Evolutionary conservation across 768 basidiomycete species (phyloP).

Genomic region (Termitomyces sp.): DNA sequence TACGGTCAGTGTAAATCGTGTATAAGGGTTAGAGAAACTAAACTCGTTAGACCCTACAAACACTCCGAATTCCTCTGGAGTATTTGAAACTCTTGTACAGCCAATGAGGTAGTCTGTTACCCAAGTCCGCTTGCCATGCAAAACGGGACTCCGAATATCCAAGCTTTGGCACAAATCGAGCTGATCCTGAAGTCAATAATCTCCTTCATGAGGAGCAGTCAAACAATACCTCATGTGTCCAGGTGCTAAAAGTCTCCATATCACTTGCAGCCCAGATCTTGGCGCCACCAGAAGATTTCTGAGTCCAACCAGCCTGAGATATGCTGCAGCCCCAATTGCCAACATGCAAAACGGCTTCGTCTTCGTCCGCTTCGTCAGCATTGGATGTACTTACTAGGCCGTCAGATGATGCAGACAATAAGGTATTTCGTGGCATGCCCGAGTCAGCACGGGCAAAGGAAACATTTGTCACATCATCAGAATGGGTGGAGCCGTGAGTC

Average conservation of each 20-base stretch:
- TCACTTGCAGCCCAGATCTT: slow-evolving; percentile 83
- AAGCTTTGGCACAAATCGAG: slow-evolving; percentile 50
- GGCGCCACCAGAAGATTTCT: slow-evolving; percentile 21
- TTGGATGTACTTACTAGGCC: slow-evolving; percentile 74
- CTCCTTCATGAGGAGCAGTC: background rate
- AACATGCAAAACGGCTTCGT: slow-evolving; percentile 75
- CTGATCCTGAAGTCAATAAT: slow-evolving; percentile 25
- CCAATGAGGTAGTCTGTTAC: slow-evolving; percentile 74
- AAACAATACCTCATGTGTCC: slow-evolving; percentile 63
- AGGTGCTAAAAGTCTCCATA: slow-evolving; percentile 90
- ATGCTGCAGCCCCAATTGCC: slow-evolving; percentile 86
- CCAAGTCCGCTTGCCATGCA: slow-evolving; percentile 60
- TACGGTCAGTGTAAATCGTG: background rate
- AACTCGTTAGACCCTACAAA: slow-evolving; percentile 77
- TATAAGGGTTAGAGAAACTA: slow-evolving; percentile 12
- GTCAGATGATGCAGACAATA: slow-evolving; percentile 84
- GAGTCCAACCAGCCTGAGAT: slow-evolving; percentile 69
- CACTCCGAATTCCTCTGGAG: slow-evolving; percentile 36
- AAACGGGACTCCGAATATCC: slow-evolving; percentile 61
- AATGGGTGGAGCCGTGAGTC: slow-evolving; percentile 82
- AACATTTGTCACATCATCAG: slow-evolving; percentile 85
- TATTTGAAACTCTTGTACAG: slow-evolving; percentile 31
- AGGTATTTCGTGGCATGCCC: slow-evolving; percentile 20
- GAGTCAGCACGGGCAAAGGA: slow-evolving; percentile 37
- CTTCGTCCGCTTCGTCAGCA: slow-evolving; percentile 74